A percentile compares a stretch with the other conserved stretches of the same genome.
These are phyloP conservation scores for Wallacemonas sp. DNA, from an alignment of 208 protist species.

Conservation along the genomic window DNA sequence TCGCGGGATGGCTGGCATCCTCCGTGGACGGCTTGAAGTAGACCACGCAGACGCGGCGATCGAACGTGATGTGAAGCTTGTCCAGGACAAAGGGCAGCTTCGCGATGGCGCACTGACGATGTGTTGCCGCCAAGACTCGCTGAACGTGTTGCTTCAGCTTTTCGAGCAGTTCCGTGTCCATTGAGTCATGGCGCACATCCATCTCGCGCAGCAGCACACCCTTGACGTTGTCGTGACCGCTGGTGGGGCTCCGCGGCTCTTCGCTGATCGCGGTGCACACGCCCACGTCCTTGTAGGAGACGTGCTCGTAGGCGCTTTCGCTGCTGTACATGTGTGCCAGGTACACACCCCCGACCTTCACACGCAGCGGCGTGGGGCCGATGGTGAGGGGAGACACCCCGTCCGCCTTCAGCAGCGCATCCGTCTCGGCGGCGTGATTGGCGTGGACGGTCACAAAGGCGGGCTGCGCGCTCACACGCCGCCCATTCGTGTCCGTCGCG, in stretches of 20 bases:
- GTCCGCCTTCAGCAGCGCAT: background rate
- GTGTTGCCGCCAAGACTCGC: conserved; percentile 48
- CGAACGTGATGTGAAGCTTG: conserved; percentile 65
- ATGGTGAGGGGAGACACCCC: background rate
- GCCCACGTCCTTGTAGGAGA: conserved; percentile 46
- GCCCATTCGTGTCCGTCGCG: background rate
- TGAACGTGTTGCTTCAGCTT: conserved; percentile 22
- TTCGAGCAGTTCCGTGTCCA: conserved; percentile 18
- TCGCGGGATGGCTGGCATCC: conserved; percentile 37
- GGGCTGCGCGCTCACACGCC: background rate
- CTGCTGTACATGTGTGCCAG: conserved; percentile 42
- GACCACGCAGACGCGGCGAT: conserved; percentile 55
- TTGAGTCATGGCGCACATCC: conserved; percentile 19
- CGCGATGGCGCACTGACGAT: conserved; percentile 61
- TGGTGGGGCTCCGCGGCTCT: background rate
- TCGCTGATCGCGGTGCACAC: conserved; percentile 41
- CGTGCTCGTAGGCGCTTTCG: conserved; percentile 46
- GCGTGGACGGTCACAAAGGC: background rate
- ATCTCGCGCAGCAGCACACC: conserved; percentile 53
- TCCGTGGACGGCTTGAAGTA: conserved; percentile 44
- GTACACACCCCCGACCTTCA: conserved; percentile 42
- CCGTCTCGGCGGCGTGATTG: background rate
- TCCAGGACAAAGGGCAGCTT: conserved; percentile 61
- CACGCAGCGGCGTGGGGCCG: background rate
- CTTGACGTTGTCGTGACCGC: conserved; percentile 23